Evolutionary conservation across 768 basidiomycete genomes (phyloP).

Genomic region (Phylloporus sp.): DNA sequence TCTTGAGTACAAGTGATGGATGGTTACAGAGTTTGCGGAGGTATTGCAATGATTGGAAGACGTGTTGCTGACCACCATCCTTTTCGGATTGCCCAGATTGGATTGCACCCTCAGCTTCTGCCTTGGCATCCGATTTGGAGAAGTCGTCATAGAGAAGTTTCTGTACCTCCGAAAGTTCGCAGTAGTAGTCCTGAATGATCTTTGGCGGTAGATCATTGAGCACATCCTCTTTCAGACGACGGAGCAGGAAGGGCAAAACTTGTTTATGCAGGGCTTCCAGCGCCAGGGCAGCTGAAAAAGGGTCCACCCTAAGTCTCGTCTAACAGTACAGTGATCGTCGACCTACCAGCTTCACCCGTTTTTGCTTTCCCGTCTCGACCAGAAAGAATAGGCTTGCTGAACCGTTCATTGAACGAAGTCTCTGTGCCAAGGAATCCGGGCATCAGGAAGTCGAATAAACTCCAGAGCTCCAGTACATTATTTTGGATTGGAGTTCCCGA

Average conservation of each 20-base stretch:
- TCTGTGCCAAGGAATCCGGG: slow-evolving; percentile 98
- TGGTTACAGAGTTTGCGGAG: slow-evolving; percentile 97
- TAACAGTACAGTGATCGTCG: neutral
- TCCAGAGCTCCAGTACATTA: slow-evolving; percentile 97
- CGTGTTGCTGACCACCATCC: slow-evolving; percentile 65
- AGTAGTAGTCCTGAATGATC: slow-evolving; percentile 99
- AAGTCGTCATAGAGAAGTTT: slow-evolving; percentile 94
- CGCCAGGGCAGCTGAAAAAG: slow-evolving; percentile 73
- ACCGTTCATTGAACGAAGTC: slow-evolving; percentile 88
- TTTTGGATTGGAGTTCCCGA: slow-evolving; percentile 99
- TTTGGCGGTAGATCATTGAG: slow-evolving; percentile 94
- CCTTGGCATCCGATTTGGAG: slow-evolving; percentile 67
- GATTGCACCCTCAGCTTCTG: slow-evolving; percentile 61
- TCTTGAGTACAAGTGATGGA: slow-evolving; percentile 85
- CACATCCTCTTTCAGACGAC: slow-evolving; percentile 96
- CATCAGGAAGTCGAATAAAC: slow-evolving; percentile 98
- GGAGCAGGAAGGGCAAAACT: slow-evolving; percentile 95
- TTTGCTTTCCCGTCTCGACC: slow-evolving; percentile 95
- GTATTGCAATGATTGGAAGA: slow-evolving; percentile 97
- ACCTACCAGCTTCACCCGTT: slow-evolving; percentile 87
- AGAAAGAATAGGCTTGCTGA: slow-evolving; percentile 91
- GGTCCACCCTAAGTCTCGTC: neutral
- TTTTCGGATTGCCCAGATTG: slow-evolving; percentile 35
- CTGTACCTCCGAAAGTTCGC: slow-evolving; percentile 93
- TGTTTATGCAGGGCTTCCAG: slow-evolving; percentile 97